Evolutionary conservation across 345 rosid species (phyloP).

Genomic region (Euphorbia pulcherrima): DNA sequence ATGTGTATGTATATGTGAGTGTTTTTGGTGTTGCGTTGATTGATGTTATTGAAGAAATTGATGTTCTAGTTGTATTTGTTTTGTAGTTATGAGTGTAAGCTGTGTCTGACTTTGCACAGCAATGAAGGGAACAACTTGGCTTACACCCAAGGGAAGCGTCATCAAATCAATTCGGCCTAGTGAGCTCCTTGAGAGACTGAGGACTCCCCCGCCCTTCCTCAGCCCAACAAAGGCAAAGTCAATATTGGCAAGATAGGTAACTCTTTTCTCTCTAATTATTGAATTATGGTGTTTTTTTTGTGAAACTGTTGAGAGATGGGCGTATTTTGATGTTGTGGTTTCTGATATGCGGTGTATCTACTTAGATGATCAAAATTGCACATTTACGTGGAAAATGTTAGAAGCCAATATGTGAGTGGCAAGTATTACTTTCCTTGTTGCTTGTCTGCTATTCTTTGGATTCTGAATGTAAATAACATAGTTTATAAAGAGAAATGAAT

Average conservation of each 20-base stretch:
- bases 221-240: constrained; percentile 89
- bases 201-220: constrained; percentile 86
- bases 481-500: neutral
- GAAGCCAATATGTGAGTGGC: neutral
- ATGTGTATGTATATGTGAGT: too few species aligned
- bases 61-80: constrained; percentile 11
- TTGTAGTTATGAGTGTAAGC: constrained; percentile 92
- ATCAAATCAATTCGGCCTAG: constrained; percentile 92
- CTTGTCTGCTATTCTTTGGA: neutral
- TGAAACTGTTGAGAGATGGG: neutral
- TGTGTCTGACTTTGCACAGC: constrained; percentile 92
- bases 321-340: neutral
- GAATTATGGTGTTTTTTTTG: neutral
- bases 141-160: constrained; percentile 94
- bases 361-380: neutral
- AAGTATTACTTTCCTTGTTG: neutral
- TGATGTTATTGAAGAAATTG: neutral
- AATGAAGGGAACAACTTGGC: constrained; percentile 99
- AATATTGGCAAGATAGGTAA: constrained; percentile 78
- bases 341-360: neutral
- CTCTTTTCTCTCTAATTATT: too few species aligned
- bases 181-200: constrained; percentile 95
- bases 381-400: neutral
- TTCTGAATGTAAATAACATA: too few species aligned
- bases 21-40: neutral